Evolutionary conservation across 75 land plant species (phyloP).

Genomic region (Picea glauca): DNA sequence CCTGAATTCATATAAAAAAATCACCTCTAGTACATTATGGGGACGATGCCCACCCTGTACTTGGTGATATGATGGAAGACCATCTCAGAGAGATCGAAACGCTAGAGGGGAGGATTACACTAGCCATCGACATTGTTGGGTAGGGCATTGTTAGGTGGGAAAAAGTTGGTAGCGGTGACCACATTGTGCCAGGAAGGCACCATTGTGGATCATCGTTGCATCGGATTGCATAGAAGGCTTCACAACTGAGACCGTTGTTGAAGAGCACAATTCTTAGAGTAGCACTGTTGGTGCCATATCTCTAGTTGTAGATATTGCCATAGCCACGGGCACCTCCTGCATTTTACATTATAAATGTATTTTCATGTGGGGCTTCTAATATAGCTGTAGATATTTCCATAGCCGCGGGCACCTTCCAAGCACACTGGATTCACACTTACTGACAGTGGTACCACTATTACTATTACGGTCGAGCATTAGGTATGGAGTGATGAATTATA

Average conservation of each 20-base stretch:
- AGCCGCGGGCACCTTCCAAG: too few species aligned
- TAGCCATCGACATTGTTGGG: slow-evolving; percentile 10
- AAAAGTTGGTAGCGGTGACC: slow-evolving; percentile 33
- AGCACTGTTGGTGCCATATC: slow-evolving; percentile 21
- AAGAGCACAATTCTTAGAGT: slow-evolving; percentile 28
- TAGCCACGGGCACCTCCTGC: slow-evolving; percentile 33
- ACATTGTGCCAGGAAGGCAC: slow-evolving; percentile 16
- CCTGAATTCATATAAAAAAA: too few species aligned
- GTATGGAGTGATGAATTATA: too few species aligned
- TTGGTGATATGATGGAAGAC: slow-evolving; percentile 10
- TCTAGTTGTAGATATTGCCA: slow-evolving; percentile 17
- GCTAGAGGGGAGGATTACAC: slow-evolving; percentile 12
- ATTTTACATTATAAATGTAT: not conserved
- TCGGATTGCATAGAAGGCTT: slow-evolving; percentile 21
- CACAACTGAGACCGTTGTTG: slow-evolving; percentile 24
- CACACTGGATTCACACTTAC: too few species aligned
- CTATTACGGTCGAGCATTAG: too few species aligned
- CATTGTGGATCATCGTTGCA: slow-evolving; percentile 11
- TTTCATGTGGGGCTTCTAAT: not conserved
- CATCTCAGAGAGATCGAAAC: slow-evolving; percentile 18
- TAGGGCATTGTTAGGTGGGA: slow-evolving; percentile 21
- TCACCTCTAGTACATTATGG: slow-evolving; percentile 14
- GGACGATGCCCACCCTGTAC: slow-evolving; percentile 14
- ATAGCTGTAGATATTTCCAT: too few species aligned
- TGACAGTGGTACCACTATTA: too few species aligned